Percentiles rank a stretch among this genome's conserved stretches.
Evolutionary conservation across 306 rosid genomes (phyloP).

Genomic region (Dryas octopetala): DNA sequence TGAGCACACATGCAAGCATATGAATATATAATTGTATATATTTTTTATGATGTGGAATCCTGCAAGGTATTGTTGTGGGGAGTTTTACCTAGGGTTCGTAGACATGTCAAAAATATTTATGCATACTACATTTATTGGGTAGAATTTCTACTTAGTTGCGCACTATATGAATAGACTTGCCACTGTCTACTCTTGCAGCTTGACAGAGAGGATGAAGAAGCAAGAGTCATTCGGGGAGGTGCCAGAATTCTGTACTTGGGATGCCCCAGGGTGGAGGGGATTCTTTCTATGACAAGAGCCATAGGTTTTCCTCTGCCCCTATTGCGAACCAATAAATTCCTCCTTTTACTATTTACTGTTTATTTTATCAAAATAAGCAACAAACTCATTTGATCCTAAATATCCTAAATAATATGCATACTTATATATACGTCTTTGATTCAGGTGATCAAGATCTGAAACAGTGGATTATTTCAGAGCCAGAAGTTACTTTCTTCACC

Average conservation of each 20-base stretch:
- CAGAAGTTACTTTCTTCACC: conserved; percentile 32
- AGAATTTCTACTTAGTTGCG: background rate
- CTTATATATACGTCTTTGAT: background rate
- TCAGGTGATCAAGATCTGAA: conserved; percentile 41
- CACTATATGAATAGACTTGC: background rate
- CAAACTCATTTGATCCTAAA: background rate
- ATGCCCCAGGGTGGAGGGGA: conserved; percentile 33
- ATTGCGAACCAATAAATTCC: background rate
- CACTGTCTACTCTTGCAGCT: conserved; percentile 26
- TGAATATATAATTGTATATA: background rate
- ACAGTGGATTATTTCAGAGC: conserved; percentile 30
- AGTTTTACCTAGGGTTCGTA: background rate
- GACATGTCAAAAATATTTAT: background rate
- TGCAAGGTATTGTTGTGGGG: background rate
- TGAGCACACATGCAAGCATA: background rate
- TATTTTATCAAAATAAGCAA: background rate
- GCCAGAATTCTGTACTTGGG: conserved; percentile 23
- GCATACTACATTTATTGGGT: background rate
- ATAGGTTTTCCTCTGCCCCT: conserved; percentile 23
- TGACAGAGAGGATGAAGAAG: conserved; percentile 31
- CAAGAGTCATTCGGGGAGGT: conserved; percentile 24
- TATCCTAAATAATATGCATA: background rate
- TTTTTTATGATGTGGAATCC: background rate
- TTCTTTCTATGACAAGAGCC: conserved; percentile 36
- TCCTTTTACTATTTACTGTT: background rate